Evolutionary conservation across 2,329 filamentous ascomycete species (phyloP), one percentile per base, ranked within the genome.

Genomic region (Hyphodiscus sp.): DNA sequence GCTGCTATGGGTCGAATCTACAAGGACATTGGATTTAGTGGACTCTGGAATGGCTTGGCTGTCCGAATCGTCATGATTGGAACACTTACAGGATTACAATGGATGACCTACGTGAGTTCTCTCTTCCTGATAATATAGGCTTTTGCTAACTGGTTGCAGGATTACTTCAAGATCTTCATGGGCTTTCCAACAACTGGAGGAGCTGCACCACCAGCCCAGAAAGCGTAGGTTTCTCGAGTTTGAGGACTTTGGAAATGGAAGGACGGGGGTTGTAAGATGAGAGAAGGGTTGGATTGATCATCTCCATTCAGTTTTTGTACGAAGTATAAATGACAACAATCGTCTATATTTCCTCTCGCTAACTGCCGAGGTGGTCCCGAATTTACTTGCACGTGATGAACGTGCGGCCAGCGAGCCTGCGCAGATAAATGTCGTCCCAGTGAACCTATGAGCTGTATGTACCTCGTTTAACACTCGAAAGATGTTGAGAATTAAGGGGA

Each of bases 91-190:
- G 89, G 88, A 55, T 74, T 95, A 57, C 91, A 96, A 75, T 96
- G 90, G 90, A 89, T 95, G 85, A 94, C 91, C 69, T 94, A 91
- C 73, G 86, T 81, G 65, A 76, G 64, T 60, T 20, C 20, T n/a
- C 19, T 6, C n/a, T 5, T 16, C 16, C 8, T 43, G n/a, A 11
- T n/a, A 20, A 20, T 41, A 20, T 19, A 5, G 33, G 43, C 30
- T 30, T 47, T n/a, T 33, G 1, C 47, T 53, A 45, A 60, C 51
- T n/a, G 45, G 16, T 47, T n/a, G 4, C 57, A 83, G 80, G 87
- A 92, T 66, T 90, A 87, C 62, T 91, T 91, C 79, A 92, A 94
- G 80, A 89, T 94, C 66, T 89, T 89, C 68, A 90, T 94, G 83
- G 88, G 89, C 43, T 72, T 95, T 50, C 89, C 89, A 2, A 94